Evolutionary conservation across 495 filamentous ascomycete species (phyloP).

Genomic region (Podospora tetraspora): DNA sequence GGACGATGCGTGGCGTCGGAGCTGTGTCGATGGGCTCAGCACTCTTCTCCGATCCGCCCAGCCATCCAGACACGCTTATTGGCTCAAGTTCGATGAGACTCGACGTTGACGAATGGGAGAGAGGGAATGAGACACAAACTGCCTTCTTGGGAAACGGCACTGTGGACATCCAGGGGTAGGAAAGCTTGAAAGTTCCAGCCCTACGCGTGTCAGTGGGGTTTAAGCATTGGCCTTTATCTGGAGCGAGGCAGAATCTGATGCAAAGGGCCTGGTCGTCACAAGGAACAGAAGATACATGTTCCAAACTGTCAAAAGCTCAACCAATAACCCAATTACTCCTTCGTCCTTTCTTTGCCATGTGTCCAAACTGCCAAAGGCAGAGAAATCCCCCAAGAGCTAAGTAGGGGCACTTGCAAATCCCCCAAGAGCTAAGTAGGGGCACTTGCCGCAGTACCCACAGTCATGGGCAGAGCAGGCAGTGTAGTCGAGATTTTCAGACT

Average conservation of each 20-base stretch:
- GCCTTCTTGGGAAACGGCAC: neutral
- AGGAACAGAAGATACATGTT: neutral
- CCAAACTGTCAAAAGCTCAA: neutral
- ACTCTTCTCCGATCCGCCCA: neutral
- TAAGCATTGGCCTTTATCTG: too few relatives aligned
- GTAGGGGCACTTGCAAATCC: slow-evolving; percentile 11
- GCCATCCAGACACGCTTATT: neutral
- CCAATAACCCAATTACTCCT: too few relatives aligned
- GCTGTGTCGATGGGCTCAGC: neutral
- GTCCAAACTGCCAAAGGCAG: neutral
- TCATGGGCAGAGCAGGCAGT: slow-evolving; percentile 9
- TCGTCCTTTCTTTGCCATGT: neutral
- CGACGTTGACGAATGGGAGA: neutral
- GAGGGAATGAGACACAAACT: too few relatives aligned
- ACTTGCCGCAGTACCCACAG: slow-evolving; percentile 17
- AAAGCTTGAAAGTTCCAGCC: neutral
- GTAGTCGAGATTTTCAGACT: neutral
- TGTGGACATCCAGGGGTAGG: neutral
- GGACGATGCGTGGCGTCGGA: neutral
- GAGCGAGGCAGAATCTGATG: too few relatives aligned
- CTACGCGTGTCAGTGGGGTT: neutral
- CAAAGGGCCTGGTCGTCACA: too few relatives aligned
- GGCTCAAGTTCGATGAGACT: neutral
- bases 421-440: slow-evolving; percentile 2
- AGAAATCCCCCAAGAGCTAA: neutral